phyloP scores from a whole-genome alignment of 345 rosid species.

The Boechera stricta region DNA sequence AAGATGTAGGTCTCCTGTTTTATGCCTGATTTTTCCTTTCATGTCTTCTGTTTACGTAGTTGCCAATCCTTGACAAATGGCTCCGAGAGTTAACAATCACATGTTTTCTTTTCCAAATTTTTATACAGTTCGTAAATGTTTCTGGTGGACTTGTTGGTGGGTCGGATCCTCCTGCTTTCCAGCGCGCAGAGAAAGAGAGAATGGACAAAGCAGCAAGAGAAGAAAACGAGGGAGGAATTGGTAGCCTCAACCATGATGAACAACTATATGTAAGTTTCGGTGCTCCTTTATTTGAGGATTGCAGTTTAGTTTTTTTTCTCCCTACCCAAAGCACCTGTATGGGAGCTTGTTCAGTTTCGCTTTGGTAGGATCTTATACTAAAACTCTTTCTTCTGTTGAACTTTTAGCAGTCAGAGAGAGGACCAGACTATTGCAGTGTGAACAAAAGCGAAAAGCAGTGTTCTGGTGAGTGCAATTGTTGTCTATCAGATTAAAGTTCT shows the following conservation, averaged over 20 bases:
- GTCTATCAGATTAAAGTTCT: conserved; percentile 32
- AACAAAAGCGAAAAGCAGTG: conserved; percentile 41
- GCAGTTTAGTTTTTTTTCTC: background rate
- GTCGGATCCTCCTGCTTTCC: conserved; percentile 91
- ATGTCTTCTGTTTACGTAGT: background rate
- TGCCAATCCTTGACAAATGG: background rate
- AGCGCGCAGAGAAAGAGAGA: conserved; percentile 77
- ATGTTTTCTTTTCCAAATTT: conserved; percentile 4
- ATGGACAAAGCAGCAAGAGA: conserved; percentile 52
- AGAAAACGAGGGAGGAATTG: conserved; percentile 50
- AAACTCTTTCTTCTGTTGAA: conserved; percentile 18
- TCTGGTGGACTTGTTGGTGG: conserved; percentile 91
- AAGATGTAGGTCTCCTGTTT: conserved; percentile 52
- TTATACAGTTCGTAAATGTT: conserved; percentile 60
- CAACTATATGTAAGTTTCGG: conserved; percentile 30
- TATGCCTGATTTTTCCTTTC: conserved; percentile 18
- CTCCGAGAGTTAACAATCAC: conserved; percentile 24
- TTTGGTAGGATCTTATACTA: conserved; percentile 19
- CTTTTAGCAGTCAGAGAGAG: conserved; percentile 48
- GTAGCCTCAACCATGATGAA: conserved; percentile 33
- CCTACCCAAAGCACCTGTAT: background rate
- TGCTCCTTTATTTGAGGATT: conserved; percentile 16
- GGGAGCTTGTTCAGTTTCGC: background rate
- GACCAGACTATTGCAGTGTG: conserved; percentile 32
- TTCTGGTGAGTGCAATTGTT: conserved; percentile 38